Base-by-base conservation (phyloP, 495 filamentous ascomycete species). In the Penicillium desertorum region DNA sequence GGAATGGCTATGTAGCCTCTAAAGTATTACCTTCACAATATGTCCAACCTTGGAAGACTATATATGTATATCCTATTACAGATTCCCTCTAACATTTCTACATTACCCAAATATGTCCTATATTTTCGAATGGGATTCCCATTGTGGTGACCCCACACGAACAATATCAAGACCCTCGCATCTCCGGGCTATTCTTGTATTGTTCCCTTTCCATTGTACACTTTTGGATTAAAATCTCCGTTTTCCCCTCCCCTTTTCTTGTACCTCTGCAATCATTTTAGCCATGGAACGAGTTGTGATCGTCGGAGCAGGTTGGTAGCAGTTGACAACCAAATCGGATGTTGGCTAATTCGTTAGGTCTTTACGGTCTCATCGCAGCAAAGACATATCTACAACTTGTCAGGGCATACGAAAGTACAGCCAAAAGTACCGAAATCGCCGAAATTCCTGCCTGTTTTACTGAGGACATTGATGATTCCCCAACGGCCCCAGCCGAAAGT, bases 361-460 rank as follows among this genome's bases (percentile, higher is more conserved):
- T 73, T 67, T 78, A 80, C 64, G 86, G 85, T 41, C 75, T 88
- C 11, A 75, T 78, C 25, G 66, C 75, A 12, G 85, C 85, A 5
- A 80, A 81, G 58, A 87, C 83, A 8, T 87, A 83, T 56, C 70
- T 83, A 16, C 73, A 82, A 56, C 65, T 84, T 22, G 12, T 51
- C 0, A 64, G 64, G 12, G 52, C 51, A 16, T 64, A 67, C 39
- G 54, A 42, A 22, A 22, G 37, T 3, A 5, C 51, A 16, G 3
- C n/a, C n/a, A 20, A 48, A 45, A 0, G 32, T 22, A 48, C 30
- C 0, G 25, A 60, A 0, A 12, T 34, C 16, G 37, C 20, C 0
- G 42, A 44, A 7, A 14, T 62, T 2, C 64, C 64, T 6, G 2
- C n/a, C 6, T 62, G 59, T 20, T 67, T 65, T 47, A 34, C 50